phyloP scores from a whole-genome alignment of 805 yeast genomes.

The Spathaspora gorwiae region DNA sequence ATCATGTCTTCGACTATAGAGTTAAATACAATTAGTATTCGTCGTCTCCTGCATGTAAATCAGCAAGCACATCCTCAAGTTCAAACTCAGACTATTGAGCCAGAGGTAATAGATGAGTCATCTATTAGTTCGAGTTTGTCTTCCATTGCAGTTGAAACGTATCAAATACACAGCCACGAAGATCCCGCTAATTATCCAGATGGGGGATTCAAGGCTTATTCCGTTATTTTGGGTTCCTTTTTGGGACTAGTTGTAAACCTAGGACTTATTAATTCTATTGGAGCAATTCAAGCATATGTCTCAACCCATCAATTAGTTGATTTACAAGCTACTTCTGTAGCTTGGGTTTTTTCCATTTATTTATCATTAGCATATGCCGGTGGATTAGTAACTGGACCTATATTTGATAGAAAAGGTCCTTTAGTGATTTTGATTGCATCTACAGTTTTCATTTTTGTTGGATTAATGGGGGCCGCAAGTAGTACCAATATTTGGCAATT shows the following conservation, averaged over 20 bases:
- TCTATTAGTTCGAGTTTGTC: too few species aligned
- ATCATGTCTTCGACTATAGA: too few species aligned
- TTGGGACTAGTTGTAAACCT: conserved; percentile 50
- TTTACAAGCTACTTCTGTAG: conserved; percentile 42
- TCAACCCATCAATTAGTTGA: conserved; percentile 49
- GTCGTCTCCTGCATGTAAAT: too few species aligned
- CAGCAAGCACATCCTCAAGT: too few species aligned
- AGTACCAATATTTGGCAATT: conserved; percentile 56
- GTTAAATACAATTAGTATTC: too few species aligned
- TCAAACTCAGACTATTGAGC: too few species aligned
- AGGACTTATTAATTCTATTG: conserved; percentile 56
- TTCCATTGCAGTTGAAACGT: too few species aligned
- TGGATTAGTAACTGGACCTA: conserved; percentile 51
- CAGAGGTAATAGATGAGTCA: too few species aligned
- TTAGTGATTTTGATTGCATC: conserved; percentile 39
- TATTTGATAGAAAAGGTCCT: conserved; percentile 62
- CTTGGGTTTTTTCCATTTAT: conserved; percentile 64
- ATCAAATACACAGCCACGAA: conserved; percentile 3
- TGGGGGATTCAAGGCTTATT: conserved; percentile 56
- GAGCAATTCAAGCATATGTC: conserved; percentile 60
- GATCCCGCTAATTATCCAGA: conserved; percentile 39
- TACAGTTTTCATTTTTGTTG: conserved; percentile 39
- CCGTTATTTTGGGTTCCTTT: conserved; percentile 54
- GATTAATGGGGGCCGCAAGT: conserved; percentile 54
- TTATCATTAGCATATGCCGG: conserved; percentile 45